Base-by-base conservation (phyloP, 2,329 filamentous ascomycete genomes). In the Penicillium vulpinum region DNA sequence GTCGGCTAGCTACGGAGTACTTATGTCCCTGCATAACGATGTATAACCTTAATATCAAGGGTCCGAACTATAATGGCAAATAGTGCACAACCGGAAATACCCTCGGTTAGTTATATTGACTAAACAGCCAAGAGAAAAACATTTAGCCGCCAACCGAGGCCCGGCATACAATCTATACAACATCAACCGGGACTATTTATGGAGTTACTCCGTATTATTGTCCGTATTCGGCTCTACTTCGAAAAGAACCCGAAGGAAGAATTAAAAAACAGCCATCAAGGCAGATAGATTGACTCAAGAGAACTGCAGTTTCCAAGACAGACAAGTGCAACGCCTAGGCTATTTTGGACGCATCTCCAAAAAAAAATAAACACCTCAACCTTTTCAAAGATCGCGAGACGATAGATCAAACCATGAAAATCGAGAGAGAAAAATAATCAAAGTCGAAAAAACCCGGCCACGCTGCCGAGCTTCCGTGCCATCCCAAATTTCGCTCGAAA, bases 401-500 rank as follows among this genome's bases (percentile, higher is more conserved):
- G 11, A 29, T 16, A 11, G 16, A 10, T 3, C 9, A 11, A 41
- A 31, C 41, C 11, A 28, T 40, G n/a, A 40, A 22, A 28, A 33
- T 18, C 16, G 16, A 26, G 5, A 15, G 6, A 35, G 31, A 35
- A 29, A 29, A 2, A 29, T n/a, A 29, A 36, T 9, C 22, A 11
- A 41, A 31, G 36, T 46, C 26, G 21, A 29, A 24, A n/a, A 43
- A 31, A 8, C 35, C 41, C 11, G 26, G 40, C n/a, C 54, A 45
- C 22, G 40, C 54, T 52, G 28, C 33, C 39, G 26, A 28, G 40
- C 16, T 45, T 33, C 26, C 24, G 21, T 29, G 40, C 21, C 47
- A 39, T 39, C 26, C 33, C 35, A 52, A 52, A 33, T 21, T 33
- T 28, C 54, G 48, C 48, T 56, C 13, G 31, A 56, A 56, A 56